Base-by-base conservation (phyloP, 768 basidiomycete species). In the Tylopilus sp. region DNA sequence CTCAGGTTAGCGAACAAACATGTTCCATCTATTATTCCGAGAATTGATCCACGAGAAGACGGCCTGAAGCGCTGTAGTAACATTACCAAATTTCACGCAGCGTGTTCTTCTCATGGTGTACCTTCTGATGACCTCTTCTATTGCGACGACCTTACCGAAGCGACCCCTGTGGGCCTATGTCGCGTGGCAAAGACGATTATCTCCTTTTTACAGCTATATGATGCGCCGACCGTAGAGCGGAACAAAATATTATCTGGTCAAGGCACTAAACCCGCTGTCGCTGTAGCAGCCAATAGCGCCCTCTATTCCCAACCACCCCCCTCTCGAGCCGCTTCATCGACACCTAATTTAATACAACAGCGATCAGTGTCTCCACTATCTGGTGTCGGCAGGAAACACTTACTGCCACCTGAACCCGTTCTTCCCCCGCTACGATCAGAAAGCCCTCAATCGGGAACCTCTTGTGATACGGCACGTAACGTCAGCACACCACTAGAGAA, bases 1-100 rank as follows among this genome's bases (percentile, higher is more conserved):
- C 53, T 35, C 43, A 93, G 91, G 56, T 77, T 92, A 53, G 77
- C 91, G 75, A 91, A 91, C 70, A 88, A 85, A 65, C 80, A 90
- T 43, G 77, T 82, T 51, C 80, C 81, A 6, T 77, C 77, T 35
- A 74, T 75, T 44, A 75, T 86, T 54, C 69, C 81, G 45, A 79
- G 80, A 47, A 77, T 88, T 47, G 82, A 89, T 67, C 66, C 79
- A 53, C 78, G 81, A 20, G 83, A 86, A 67, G 83, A 85, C 60
- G 81, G 87, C 28, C 73, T 83, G 62, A 69, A 79, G 61, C 79
- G 83, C 51, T 79, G 80, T 3, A 78, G 80, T 33, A 94, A 94
- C 61, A 75, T 88, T 21, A 83, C 86, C 35, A 85, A 82, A 66
- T 93, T 92, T 63, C 75, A 91, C 28, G 85, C 86, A 3, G 81